Base-by-base conservation (phyloP, 1,284 basidiomycete genomes). In the Ceratobasidium sp. region DNA sequence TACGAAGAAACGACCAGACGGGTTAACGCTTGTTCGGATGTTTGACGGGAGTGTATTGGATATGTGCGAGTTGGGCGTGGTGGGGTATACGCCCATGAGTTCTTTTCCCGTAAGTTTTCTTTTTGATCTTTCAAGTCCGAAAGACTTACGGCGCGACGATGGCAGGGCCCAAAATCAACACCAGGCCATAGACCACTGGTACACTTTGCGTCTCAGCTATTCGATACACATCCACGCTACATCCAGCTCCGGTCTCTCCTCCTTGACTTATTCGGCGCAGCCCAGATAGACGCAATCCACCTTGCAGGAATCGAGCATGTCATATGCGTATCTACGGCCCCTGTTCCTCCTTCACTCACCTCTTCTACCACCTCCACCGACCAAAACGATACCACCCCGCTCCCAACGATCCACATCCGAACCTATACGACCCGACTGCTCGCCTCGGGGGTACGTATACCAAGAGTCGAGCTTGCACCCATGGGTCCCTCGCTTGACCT, bases 401-500 rank as follows among this genome's bases (percentile, higher is more conserved):
- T 97, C 7, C 96, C 96, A 26, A 90, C 90, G 82, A 90, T 99
- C 55, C 96, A 99, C 86, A 90, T 99, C 83, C 91, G 98, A 78
- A 92, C 94, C 44, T 99, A 97, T 86, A 94, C 93, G 18, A 88
- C 93, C 79, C 90, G 91, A 80, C 88, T 96, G 3, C 89, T 94
- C 73, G 87, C 92, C 0, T 95, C 95, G 1, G 95, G 95, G 7
- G 91, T 91, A 15, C 91, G 93, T 12, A 89, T 92, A 10, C 96
- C 97, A 0, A 90, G 92, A 58, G 92, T 96, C 40, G 93, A 95
- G 83, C 90, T 99, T 70, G 89, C 90, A 20, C 94, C 94, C 72
- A 97, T 97, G 92, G 98, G 98, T 0, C 98, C 97, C 1, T 93
- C 91, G 20, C 90, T 99, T 56, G 97, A 99, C 84, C 90, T 99